Conservation (phyloP, 202 grass and related monocot species). For the Saccharum hybrid region DNA sequence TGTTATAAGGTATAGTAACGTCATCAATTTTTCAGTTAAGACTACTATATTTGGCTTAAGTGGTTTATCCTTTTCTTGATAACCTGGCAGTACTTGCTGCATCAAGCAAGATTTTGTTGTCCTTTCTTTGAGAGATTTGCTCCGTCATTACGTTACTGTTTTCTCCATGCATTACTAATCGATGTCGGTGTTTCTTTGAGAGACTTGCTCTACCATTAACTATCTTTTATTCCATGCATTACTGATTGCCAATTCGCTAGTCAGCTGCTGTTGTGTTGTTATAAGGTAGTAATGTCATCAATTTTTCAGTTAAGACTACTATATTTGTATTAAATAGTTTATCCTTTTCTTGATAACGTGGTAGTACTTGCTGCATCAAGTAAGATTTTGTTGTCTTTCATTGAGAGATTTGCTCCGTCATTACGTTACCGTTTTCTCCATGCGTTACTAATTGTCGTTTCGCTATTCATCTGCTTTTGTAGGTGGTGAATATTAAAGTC, state of each 20-base stretch:
- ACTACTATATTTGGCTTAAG: background rate
- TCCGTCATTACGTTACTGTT: background rate
- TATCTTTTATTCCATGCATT: background rate
- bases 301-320: background rate
- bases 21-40: background rate
- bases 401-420: background rate
- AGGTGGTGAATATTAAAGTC: constrained; percentile 74
- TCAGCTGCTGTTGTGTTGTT: background rate
- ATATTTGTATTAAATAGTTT: constrained; percentile 7
- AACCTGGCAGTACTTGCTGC: background rate
- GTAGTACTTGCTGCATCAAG: background rate
- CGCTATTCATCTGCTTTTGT: constrained; percentile 43
- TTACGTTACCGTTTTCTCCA: background rate
- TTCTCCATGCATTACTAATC: constrained; percentile 21
- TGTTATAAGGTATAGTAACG: background rate
- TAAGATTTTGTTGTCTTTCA: background rate
- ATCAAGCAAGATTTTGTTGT: background rate
- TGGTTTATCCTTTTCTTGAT: background rate
- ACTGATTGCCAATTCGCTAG: background rate
- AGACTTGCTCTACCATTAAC: too few species aligned
- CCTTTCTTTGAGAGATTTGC: background rate
- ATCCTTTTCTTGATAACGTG: background rate
- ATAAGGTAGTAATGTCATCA: background rate
- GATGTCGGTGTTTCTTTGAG: background rate
- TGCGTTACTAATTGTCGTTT: constrained; percentile 35